Evolutionary conservation across 2,329 filamentous ascomycete genomes (phyloP), one percentile per base, ranked within the genome.

Genomic region (Metarhizium guizhouense): DNA sequence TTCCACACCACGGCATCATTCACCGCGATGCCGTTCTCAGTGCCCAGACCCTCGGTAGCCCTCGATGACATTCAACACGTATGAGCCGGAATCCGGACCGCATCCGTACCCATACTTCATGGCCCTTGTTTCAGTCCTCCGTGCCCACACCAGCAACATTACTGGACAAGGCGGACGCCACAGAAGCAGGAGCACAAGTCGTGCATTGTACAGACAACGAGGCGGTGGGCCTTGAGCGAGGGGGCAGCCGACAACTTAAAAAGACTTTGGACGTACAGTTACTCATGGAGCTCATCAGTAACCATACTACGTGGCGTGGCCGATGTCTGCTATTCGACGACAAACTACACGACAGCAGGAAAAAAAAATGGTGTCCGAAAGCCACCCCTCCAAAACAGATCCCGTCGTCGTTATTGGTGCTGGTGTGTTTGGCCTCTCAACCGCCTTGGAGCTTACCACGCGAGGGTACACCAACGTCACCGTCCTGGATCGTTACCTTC

Each of bases 401-500:
- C 1, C 49, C 8, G 32, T 51, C 6, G 36, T 68, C 42, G 65
- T 69, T 43, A 59, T 69, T 30, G 67, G 67, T 18, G 65, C 62
- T 6, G 67, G 67, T 38, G 65, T 66, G 29, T 69, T 68, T 56
- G 67, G 67, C 45, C 63, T 69, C 5, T 63, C 61, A 40, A 62
- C 64, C 2, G 67, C 67, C 32, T 55, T 62, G 25, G 62, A 69
- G 53, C 61, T 69, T 25, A 53, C 59, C 3, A 53, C 56, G 14
- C 55, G 59, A 16, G 65, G 65, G 63, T 61, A 69, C 60, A 59
- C 67, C 60, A 63, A 66, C 50, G 61, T 75, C 65, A 69, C 69
- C 16, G 59, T 73, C 52, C 58, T 74, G 59, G 64, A 73, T 56
- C 66, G 68, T 4, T 66, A 64, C 52, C 59, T 68, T 0, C 70